These are phyloP conservation scores for Globisporangium okanoganense DNA, from an alignment of 352 stramenopile species.

Conservation along the genomic window DNA sequence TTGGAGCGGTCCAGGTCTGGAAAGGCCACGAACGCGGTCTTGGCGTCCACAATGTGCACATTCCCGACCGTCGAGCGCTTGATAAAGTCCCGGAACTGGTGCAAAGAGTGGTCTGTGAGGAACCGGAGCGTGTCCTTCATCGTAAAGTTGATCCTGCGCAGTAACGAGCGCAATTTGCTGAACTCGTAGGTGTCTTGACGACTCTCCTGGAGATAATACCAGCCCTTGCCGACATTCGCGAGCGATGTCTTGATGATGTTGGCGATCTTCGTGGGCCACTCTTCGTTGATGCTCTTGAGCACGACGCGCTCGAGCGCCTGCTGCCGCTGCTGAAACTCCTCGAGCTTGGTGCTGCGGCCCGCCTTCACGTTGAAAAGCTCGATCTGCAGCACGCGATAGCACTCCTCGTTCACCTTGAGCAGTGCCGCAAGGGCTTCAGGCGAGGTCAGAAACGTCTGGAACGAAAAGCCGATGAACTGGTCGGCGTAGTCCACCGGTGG, in stretches of 20 bases:
- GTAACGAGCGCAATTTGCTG: conserved; percentile 73
- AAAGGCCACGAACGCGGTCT: conserved; percentile 64
- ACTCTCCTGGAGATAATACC: conserved; percentile 83
- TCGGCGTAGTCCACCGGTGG: conserved; percentile 79
- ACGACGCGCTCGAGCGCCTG: conserved; percentile 64
- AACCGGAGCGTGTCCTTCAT: conserved; percentile 84
- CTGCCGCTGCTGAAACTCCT: conserved; percentile 85
- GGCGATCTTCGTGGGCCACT: conserved; percentile 75
- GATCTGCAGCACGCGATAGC: conserved; percentile 71
- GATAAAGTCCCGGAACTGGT: conserved; percentile 74
- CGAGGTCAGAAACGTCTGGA: conserved; percentile 82
- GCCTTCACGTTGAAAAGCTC: conserved; percentile 79
- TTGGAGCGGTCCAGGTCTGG: conserved; percentile 55
- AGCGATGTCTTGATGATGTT: conserved; percentile 67
- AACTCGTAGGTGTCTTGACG: conserved; percentile 87
- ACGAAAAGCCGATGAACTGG: conserved; percentile 85
- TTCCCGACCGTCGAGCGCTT: conserved; percentile 38
- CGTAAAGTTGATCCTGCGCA: conserved; percentile 71
- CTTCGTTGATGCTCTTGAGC: conserved; percentile 77
- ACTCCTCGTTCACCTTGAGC: conserved; percentile 86
- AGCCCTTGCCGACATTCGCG: conserved; percentile 76
- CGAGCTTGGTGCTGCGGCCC: conserved; percentile 71
- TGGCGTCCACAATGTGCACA: conserved; percentile 73
- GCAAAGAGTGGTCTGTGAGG: conserved; percentile 67
- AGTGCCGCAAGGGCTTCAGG: conserved; percentile 66